Evolutionary conservation across 164 flowering plant genomes (phyloP).

Genomic region (Hamamelis virginiana): DNA sequence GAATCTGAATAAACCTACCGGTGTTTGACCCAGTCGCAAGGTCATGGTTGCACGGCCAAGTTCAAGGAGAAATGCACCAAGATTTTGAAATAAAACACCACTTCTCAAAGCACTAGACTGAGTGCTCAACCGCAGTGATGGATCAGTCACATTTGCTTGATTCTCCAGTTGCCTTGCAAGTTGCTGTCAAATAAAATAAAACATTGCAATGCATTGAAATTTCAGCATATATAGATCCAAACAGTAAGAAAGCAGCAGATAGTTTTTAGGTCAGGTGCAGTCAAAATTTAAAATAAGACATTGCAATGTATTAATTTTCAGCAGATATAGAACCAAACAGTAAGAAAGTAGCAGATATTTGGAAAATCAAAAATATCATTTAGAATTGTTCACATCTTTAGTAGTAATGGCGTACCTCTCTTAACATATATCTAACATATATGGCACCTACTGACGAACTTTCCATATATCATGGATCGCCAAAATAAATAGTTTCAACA

Average conservation of each 20-base stretch:
- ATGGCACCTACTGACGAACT: background rate
- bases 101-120: slow-evolving; percentile 57
- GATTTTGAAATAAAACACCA: slow-evolving; percentile 57
- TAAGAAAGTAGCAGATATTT: background rate
- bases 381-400: background rate
- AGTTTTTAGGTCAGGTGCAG: slow-evolving; percentile 75
- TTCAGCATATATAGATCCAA: background rate
- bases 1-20: slow-evolving; percentile 41
- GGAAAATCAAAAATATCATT: too few relatives aligned
- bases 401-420: background rate
- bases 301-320: background rate
- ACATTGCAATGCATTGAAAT: background rate
- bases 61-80: slow-evolving; percentile 78
- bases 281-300: slow-evolving; percentile 12
- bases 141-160: slow-evolving; percentile 49
- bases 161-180: slow-evolving; percentile 51
- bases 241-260: background rate
- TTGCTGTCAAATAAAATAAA: slow-evolving; percentile 44
- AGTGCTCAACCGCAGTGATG: slow-evolving; percentile 32
- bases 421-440: background rate
- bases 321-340: background rate
- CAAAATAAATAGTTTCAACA: background rate
- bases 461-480: background rate
- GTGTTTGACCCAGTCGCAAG: slow-evolving; percentile 63
- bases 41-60: slow-evolving; percentile 89